Percentiles rank a stretch among this genome's conserved stretches.
Conservation (phyloP, 768 basidiomycete species). For the Tylopilus subfusipes region DNA sequence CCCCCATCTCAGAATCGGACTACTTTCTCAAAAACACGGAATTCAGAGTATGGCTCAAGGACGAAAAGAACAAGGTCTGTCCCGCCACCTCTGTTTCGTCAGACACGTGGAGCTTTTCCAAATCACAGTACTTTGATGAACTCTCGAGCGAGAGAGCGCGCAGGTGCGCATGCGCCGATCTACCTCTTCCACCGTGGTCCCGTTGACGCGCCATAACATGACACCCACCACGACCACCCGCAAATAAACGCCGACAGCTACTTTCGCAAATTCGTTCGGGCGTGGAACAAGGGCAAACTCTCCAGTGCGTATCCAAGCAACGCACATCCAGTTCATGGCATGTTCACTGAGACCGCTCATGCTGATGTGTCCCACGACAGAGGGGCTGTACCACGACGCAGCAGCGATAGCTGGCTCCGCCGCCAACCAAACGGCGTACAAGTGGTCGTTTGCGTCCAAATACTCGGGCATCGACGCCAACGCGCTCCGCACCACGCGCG, state of each 20-base stretch:
- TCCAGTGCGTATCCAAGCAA: slow-evolving; percentile 40
- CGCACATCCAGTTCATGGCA: not conserved
- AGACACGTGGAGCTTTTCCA: not conserved
- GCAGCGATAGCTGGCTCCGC: slow-evolving; percentile 53
- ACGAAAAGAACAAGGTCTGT: slow-evolving; percentile 57
- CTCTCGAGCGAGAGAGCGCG: slow-evolving; percentile 78
- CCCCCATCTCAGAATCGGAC: slow-evolving; percentile 75
- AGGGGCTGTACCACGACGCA: slow-evolving; percentile 58
- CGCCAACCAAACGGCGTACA: slow-evolving; percentile 74
- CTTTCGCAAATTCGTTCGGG: slow-evolving; percentile 91
- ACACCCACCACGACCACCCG: not conserved
- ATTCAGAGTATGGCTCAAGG: slow-evolving; percentile 84
- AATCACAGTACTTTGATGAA: slow-evolving; percentile 56
- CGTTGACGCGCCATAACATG: slow-evolving; percentile 5
- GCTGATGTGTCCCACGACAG: slow-evolving; percentile 27
- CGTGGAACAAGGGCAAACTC: slow-evolving; percentile 80
- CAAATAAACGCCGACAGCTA: slow-evolving; percentile 47
- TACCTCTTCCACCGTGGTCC: slow-evolving; percentile 6
- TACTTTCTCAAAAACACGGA: slow-evolving; percentile 89
- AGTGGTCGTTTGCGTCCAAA: slow-evolving; percentile 83
- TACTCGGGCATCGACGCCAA: slow-evolving; percentile 53
- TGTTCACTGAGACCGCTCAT: not conserved
- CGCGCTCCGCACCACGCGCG: slow-evolving; percentile 56
- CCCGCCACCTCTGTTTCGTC: not conserved
- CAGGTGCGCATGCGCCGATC: slow-evolving; percentile 43